Percentiles rank a stretch among this genome's conserved stretches.
phyloP scores from a whole-genome alignment of 306 rosid genomes.

The Echinosophora koreensis region DNA sequence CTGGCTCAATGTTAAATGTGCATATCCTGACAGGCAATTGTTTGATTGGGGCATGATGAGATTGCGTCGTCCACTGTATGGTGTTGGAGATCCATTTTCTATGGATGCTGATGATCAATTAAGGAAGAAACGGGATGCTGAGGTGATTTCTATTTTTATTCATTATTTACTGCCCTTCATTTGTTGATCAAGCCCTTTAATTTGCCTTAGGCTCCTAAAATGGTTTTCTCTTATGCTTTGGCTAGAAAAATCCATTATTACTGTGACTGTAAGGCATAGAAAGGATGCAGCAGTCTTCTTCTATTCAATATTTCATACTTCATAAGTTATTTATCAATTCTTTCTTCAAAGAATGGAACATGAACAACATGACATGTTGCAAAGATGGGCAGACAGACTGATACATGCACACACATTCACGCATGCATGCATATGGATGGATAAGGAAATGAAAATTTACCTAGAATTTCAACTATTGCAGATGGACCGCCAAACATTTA shows the following conservation, averaged over 20 bases:
- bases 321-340: slow-evolving; percentile 8
- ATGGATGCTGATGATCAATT: slow-evolving; percentile 92
- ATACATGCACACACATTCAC: background rate
- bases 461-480: slow-evolving; percentile 24
- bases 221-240: slow-evolving; percentile 7
- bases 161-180: slow-evolving; percentile 15
- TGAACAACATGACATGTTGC: background rate
- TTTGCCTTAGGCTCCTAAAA: slow-evolving; percentile 23
- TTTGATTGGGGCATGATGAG: slow-evolving; percentile 99
- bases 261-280: slow-evolving; percentile 36
- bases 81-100: slow-evolving; percentile 98
- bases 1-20: slow-evolving; percentile 80
- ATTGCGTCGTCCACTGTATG: slow-evolving; percentile 81
- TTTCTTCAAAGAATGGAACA: slow-evolving; percentile 16
- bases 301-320: slow-evolving; percentile 20
- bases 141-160: slow-evolving; percentile 61
- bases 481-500: slow-evolving; percentile 10
- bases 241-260: slow-evolving; percentile 29
- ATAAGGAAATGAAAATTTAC: slow-evolving; percentile 25
- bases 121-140: slow-evolving; percentile 90
- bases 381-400: no score
- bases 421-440: background rate
- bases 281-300: slow-evolving; percentile 21
- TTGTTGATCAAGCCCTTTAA: slow-evolving; percentile 15
- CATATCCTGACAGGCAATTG: slow-evolving; percentile 85